A percentile compares a stretch with the other conserved stretches of the same genome.
Conservation (phyloP, 352 stramenopile species). For the Globisporangium solare region DNA sequence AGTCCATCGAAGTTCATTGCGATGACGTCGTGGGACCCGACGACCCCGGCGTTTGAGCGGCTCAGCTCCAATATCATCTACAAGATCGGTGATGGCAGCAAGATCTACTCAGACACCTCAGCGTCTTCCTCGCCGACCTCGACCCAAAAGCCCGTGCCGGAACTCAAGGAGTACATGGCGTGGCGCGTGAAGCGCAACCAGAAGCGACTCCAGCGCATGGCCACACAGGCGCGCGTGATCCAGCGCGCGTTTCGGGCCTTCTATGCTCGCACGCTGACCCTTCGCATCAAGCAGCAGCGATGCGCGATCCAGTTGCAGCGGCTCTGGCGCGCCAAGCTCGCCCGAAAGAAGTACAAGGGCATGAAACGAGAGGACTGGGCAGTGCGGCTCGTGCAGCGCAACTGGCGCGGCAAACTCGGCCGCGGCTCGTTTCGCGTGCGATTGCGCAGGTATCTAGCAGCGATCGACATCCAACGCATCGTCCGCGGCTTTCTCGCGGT, state of each 20-base stretch:
- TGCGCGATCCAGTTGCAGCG: conserved; percentile 88
- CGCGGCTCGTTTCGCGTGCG: conserved; percentile 74
- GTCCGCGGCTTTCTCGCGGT: conserved; percentile 75
- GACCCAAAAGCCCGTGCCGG: conserved; percentile 26
- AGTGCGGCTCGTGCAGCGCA: conserved; percentile 86
- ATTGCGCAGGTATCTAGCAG: conserved; percentile 69
- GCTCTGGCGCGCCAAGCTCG: conserved; percentile 79
- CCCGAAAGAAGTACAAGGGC: conserved; percentile 63
- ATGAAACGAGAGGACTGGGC: conserved; percentile 89
- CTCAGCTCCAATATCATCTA: conserved; percentile 85
- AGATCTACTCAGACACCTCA: conserved; percentile 72
- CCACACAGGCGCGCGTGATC: conserved; percentile 78
- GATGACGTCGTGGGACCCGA: conserved; percentile 60
- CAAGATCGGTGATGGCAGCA: conserved; percentile 71
- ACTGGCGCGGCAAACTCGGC: conserved; percentile 89
- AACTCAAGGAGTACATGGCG: conserved; percentile 95
- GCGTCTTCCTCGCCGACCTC: background rate
- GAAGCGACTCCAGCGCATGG: conserved; percentile 88
- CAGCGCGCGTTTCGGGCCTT: conserved; percentile 90
- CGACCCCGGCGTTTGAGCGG: conserved; percentile 81
- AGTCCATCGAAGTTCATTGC: conserved; percentile 26
- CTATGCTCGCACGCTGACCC: conserved; percentile 79
- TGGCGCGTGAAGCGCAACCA: conserved; percentile 94
- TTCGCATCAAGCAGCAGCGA: conserved; percentile 61
- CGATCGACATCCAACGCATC: conserved; percentile 85